Evolutionary conservation across 768 basidiomycete species (phyloP), one percentile per base, ranked within the genome.

Genomic region (Baorangia bicolor): DNA sequence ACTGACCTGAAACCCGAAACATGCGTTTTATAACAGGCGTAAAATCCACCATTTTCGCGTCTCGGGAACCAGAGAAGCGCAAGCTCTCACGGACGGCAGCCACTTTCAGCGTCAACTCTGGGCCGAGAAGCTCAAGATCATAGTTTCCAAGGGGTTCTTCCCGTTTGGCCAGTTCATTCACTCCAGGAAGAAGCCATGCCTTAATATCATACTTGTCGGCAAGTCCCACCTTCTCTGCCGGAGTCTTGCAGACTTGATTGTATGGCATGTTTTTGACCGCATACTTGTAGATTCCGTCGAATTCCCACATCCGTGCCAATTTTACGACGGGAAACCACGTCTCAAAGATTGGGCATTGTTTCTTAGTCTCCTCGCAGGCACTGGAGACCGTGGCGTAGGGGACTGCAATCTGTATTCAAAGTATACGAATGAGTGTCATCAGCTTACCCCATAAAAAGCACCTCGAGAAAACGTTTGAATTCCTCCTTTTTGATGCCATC

Each of bases 261-360:
- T 57, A 68, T 20, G 65, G 57, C 51, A 80, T 62, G 2, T 59
- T 52, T 5, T 67, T 16, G 16, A 75, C 63, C 5, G 74, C 74
- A 33, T 64, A 55, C 18, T 58, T 49, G 33, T 74, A 67, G 30
- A 77, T 46, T 14, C 55, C 46, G 20, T 64, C 56, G 47, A 75
- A 75, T 39, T 64, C 61, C 74, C 78, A 79, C 63, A 74, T 72
- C 7, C 61, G 70, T 7, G 78, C 63, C 21, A 79, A 61, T 56
- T 74, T 74, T n/a, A 76, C 60, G 21, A 75, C 69, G 0, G 73
- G 68, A 16, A 72, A 58, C 80, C 78, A 78, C 47, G 68, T 67
- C 8, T 69, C 65, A 43, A 53, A 53, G 20, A n/a, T 11, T 40
- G 55, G 3, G 5, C 10, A 0, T n/a, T 18, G 9, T 13, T n/a